phyloP scores from a whole-genome alignment of 495 filamentous ascomycete species.

The Haplographium delicatum region DNA sequence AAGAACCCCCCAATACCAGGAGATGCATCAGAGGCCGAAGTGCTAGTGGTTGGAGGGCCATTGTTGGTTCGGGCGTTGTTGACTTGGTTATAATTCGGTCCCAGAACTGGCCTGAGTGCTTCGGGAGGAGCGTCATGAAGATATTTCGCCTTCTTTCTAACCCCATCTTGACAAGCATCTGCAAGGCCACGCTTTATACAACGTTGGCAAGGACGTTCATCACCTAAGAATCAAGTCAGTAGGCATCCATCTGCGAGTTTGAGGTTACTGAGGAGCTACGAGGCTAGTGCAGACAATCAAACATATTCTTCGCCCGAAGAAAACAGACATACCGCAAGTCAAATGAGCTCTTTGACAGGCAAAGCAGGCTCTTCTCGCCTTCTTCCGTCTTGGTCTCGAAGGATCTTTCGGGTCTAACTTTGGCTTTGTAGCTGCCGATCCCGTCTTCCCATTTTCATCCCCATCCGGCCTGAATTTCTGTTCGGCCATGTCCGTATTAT shows the following conservation, averaged over 20 bases:
- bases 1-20: conserved; percentile 21
- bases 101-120: conserved; percentile 48
- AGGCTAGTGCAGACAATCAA: conserved; percentile 19
- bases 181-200: conserved; percentile 91
- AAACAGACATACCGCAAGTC: conserved; percentile 82
- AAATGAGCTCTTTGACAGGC: conserved; percentile 96
- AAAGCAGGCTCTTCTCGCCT: conserved; percentile 91
- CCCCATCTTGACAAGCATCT: conserved; percentile 88
- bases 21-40: conserved; percentile 17
- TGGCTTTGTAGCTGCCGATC: conserved; percentile 42
- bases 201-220: conserved; percentile 84
- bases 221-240: conserved; percentile 32
- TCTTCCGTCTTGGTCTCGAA: conserved; percentile 82
- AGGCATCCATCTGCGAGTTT: background rate
- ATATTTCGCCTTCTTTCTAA: conserved; percentile 98
- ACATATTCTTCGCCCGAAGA: background rate
- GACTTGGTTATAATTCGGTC: conserved; percentile 46
- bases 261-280: background rate
- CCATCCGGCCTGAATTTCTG: conserved; percentile 38
- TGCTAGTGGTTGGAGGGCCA: conserved; percentile 10
- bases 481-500: conserved; percentile 51
- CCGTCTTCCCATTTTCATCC: conserved; percentile 32
- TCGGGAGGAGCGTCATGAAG: conserved; percentile 91
- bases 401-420: conserved; percentile 78
- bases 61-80: conserved; percentile 26